Base-by-base conservation (phyloP, 192 early-diverging fungal species). In the Lobosporangium transversale region DNA sequence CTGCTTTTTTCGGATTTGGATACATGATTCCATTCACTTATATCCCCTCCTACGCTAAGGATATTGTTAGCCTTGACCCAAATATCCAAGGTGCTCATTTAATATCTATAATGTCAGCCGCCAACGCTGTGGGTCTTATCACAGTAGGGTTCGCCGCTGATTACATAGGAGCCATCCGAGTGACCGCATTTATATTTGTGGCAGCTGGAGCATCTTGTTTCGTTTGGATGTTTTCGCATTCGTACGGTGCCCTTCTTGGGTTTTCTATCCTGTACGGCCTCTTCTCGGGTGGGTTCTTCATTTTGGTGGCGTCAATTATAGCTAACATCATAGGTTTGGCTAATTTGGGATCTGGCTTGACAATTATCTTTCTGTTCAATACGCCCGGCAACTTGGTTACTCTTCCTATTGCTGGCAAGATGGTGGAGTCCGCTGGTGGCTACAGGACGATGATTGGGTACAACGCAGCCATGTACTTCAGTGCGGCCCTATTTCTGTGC, bases 251-350 rank as follows among this genome's bases (percentile, higher is more conserved):
- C 0, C 40, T 75, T 49, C 52, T 75, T 27, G 71, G 54, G 4
- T 75, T 75, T 49, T 66, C 71, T 27, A 44, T 75, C 51, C 47
- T 75, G 48, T 62, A 62, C 26, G 66, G 73, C 27, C 78, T 78
- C 74, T 78, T 81, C 62, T 63, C 45, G 10, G 70, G 80, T 6
- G 63, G 52, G 35, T 70, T 66, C 40, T 74, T 81, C 43, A 78
- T 68, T 21, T 26, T 78, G 42, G 73, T 71, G 7, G 65, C 74
- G 15, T 70, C 68, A 43, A 66, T 81, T 50, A 70, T 64, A 26
- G 83, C 87, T n/a, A 81, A 88, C 31, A 70, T 88, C 57, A 85
- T 88, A 0, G 87, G 85, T 55, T 55, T 83, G 27, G 52, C 68
- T 5, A 70, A 86, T 24, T 40, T 86, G 31, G 74, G 78, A 29